Evolutionary conservation across 306 rosid genomes (phyloP).

Genomic region (Quercus glauca): DNA sequence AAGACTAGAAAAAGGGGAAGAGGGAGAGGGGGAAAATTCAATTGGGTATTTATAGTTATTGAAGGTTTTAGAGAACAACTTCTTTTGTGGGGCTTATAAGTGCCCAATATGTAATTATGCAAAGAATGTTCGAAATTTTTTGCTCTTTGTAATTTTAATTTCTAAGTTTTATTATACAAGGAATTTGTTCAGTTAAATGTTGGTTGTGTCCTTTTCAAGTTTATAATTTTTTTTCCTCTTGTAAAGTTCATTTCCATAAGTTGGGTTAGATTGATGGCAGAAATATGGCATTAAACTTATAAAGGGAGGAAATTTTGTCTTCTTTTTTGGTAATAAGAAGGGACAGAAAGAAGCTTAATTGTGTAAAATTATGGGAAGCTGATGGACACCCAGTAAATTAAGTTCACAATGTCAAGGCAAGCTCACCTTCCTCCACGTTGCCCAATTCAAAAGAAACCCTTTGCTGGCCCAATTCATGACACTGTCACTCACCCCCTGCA

Average conservation of each 20-base stretch:
- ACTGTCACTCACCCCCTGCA: slow-evolving; percentile 1
- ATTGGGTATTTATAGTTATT: not conserved
- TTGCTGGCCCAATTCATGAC: slow-evolving; percentile 13
- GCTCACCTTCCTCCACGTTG: slow-evolving; percentile 51
- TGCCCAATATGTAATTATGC: not conserved
- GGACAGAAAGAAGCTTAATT: slow-evolving; percentile 6
- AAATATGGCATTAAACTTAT: slow-evolving; percentile 16
- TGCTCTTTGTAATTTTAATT: not conserved
- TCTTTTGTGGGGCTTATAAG: not conserved
- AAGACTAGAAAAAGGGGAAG: not conserved
- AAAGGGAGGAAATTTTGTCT: not conserved
- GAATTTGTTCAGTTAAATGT: not conserved
- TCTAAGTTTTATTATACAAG: not conserved
- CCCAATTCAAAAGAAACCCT: slow-evolving; percentile 40
- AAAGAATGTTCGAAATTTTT: not conserved
- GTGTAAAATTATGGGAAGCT: slow-evolving; percentile 12
- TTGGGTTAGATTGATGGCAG: slow-evolving; percentile 12
- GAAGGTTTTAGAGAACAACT: not conserved
- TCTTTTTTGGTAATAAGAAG: not conserved
- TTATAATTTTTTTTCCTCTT: not conserved
- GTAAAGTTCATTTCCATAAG: slow-evolving; percentile 4
- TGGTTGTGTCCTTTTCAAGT: not conserved
- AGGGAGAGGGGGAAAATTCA: not conserved
- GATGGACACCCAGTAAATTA: slow-evolving; percentile 20
- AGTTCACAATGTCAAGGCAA: slow-evolving; percentile 44